Evolutionary conservation across 371 early-diverging fungal genomes (phyloP).

Genomic region (Mortierella sp.): DNA sequence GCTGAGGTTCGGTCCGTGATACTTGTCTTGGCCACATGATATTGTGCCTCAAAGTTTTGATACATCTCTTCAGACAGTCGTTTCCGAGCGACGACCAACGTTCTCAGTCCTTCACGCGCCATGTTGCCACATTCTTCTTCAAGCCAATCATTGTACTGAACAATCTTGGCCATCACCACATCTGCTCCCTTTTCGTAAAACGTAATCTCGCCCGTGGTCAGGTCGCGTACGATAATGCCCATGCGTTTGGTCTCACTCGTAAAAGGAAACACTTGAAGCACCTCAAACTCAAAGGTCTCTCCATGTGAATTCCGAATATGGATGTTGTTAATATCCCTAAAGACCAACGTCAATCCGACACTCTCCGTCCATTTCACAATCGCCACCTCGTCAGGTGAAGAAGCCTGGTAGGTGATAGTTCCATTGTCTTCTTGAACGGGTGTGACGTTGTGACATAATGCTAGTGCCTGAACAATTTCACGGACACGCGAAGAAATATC

Average conservation of each 20-base stretch:
- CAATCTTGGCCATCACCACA: constrained; percentile 92
- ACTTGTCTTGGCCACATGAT: constrained; percentile 79
- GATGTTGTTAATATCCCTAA: constrained; percentile 80
- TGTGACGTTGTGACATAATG: constrained; percentile 92
- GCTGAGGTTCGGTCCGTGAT: constrained; percentile 76
- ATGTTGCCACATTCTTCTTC: constrained; percentile 99
- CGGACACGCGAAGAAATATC: constrained; percentile 80
- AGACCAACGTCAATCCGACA: constrained; percentile 88
- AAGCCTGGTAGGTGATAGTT: constrained; percentile 89
- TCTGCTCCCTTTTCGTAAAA: constrained; percentile 99
- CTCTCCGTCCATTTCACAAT: constrained; percentile 97
- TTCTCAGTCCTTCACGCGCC: constrained; percentile 99
- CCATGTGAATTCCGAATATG: constrained; percentile 69
- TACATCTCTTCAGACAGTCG: constrained; percentile 81
- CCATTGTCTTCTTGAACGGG: constrained; percentile 69
- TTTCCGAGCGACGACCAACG: constrained; percentile 95
- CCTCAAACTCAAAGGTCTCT: constrained; percentile 71
- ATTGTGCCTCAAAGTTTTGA: constrained; percentile 72
- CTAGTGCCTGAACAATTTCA: constrained; percentile 89
- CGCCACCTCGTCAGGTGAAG: constrained; percentile 99
- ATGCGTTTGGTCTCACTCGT: constrained; percentile 99
- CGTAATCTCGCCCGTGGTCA: constrained; percentile 71
- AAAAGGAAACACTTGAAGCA: constrained; percentile 97
- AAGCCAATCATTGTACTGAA: constrained; percentile 97
- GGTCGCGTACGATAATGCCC: constrained; percentile 95